Evolutionary conservation across 1,139 yeast genomes (phyloP).

Genomic region (Yamadazyma dendronema): DNA sequence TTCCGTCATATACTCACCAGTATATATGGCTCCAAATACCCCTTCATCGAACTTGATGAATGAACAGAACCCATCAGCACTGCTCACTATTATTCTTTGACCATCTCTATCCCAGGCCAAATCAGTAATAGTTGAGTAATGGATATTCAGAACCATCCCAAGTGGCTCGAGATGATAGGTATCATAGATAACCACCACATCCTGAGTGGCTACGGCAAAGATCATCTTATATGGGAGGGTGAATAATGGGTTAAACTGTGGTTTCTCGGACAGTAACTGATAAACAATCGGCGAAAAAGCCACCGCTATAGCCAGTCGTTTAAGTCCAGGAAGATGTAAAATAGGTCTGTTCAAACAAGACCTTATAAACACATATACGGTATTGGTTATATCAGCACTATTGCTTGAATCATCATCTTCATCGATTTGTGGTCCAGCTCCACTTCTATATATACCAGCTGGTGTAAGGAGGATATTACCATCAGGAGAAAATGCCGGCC

Average conservation of each 20-base stretch:
- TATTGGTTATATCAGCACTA: conserved; percentile 35
- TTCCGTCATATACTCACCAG: conserved; percentile 1
- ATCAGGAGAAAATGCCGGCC: conserved; percentile 85
- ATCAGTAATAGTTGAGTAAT: conserved; percentile 87
- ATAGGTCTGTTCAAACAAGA: conserved; percentile 68
- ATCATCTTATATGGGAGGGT: conserved; percentile 72
- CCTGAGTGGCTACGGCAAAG: conserved; percentile 93
- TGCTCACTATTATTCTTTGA: conserved; percentile 64
- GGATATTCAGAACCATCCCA: conserved; percentile 75
- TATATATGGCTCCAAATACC: conserved; percentile 48
- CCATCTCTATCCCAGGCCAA: conserved; percentile 84
- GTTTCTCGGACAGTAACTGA: conserved; percentile 15
- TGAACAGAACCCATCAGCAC: conserved; percentile 94
- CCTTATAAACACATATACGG: conserved; percentile 76
- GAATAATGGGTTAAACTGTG: conserved; percentile 27
- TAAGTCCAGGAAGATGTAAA: conserved; percentile 73
- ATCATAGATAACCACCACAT: conserved; percentile 79
- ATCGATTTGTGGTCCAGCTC: conserved; percentile 6
- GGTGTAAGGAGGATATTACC: conserved; percentile 81
- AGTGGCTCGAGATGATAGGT: conserved; percentile 69
- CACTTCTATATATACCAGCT: conserved; percentile 61
- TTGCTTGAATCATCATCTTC: neutral
- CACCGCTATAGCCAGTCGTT: conserved; percentile 81
- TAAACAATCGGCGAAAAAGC: conserved; percentile 72
- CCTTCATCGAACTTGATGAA: conserved; percentile 47